Percentiles rank a stretch among this genome's conserved stretches.
Evolutionary conservation across 1,139 yeast species (phyloP).

Genomic region (Hemisphaericaspora subhashii): DNA sequence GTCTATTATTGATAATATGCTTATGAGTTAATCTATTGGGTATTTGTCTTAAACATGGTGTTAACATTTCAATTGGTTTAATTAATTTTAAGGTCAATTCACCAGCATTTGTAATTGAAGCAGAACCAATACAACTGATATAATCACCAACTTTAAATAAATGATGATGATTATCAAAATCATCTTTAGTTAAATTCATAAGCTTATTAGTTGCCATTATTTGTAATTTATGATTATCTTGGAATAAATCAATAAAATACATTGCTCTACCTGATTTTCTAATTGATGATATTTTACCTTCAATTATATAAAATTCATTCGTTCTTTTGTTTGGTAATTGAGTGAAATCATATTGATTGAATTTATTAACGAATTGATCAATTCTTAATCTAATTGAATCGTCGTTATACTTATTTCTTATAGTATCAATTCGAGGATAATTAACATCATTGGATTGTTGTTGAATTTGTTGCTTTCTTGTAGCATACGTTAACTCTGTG

Average conservation of each 20-base stretch:
- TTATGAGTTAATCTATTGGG: constrained; percentile 63
- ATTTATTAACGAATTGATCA: constrained; percentile 21
- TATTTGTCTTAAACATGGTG: constrained; percentile 65
- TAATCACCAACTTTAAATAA: constrained; percentile 70
- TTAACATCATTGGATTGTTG: constrained; percentile 2
- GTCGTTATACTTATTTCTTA: constrained; percentile 10
- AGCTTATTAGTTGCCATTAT: constrained; percentile 57
- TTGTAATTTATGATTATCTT: constrained; percentile 58
- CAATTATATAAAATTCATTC: constrained; percentile 24
- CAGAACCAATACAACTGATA: constrained; percentile 61
- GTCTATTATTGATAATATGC: constrained; percentile 60
- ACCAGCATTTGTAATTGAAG: constrained; percentile 75
- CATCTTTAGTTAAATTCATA: constrained; percentile 36
- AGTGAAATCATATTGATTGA: constrained; percentile 20
- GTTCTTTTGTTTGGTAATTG: constrained; percentile 16
- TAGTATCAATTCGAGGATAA: constrained; percentile 21
- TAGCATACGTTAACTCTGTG: neutral
- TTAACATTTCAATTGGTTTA: constrained; percentile 47
- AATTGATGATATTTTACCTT: constrained; percentile 61
- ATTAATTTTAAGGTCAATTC: constrained; percentile 72
- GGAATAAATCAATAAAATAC: constrained; percentile 64
- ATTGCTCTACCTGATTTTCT: constrained; percentile 67
- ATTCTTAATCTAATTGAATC: constrained; percentile 14
- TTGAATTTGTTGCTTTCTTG: constrained; percentile 9
- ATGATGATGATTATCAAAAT: constrained; percentile 46